Evolutionary conservation across 257 asterid species (phyloP).

Genomic region (Jacaranda mimosifolia): DNA sequence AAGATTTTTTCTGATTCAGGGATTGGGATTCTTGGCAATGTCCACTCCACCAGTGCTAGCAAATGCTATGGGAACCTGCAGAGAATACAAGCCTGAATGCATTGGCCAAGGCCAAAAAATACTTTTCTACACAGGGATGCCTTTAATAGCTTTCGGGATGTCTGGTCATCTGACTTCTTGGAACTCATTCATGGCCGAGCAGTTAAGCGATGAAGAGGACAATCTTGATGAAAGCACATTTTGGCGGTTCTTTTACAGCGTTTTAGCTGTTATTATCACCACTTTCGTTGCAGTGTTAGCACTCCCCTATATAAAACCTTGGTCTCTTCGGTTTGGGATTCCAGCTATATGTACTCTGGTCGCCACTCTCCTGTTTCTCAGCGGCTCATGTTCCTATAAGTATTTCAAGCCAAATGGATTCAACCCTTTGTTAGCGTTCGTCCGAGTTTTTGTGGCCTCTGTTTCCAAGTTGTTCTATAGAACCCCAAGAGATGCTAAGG

Average conservation of each 20-base stretch:
- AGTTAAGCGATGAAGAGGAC: conserved; percentile 18
- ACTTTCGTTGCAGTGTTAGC: conserved; percentile 43
- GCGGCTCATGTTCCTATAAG: conserved; percentile 46
- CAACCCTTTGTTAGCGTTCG: conserved; percentile 41
- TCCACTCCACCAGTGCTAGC: conserved; percentile 56
- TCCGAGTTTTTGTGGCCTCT: conserved; percentile 48
- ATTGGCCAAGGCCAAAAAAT: conserved; percentile 40
- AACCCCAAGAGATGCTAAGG: conserved; percentile 30
- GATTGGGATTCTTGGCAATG: conserved; percentile 49
- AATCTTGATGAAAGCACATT: conserved; percentile 20
- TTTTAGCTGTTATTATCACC: conserved; percentile 29
- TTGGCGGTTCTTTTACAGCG: conserved; percentile 29
- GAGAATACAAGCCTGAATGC: conserved; percentile 47
- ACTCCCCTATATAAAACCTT: conserved; percentile 43
- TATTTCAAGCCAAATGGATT: conserved; percentile 36
- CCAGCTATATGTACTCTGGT: conserved; percentile 47
- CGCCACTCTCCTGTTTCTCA: conserved; percentile 45
- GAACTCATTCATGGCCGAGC: conserved; percentile 46
- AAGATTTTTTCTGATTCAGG: conserved; percentile 32
- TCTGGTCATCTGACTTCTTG: conserved; percentile 44
- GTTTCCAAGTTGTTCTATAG: conserved; percentile 33
- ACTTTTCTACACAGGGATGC: conserved; percentile 43
- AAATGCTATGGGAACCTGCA: conserved; percentile 40
- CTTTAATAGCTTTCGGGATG: conserved; percentile 49
- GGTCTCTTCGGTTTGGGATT: conserved; percentile 57